A percentile compares a stretch with the other conserved stretches of the same genome.
These are phyloP conservation scores for Lathyrus oleraceus DNA, from an alignment of 306 rosid species.

Conservation along the genomic window DNA sequence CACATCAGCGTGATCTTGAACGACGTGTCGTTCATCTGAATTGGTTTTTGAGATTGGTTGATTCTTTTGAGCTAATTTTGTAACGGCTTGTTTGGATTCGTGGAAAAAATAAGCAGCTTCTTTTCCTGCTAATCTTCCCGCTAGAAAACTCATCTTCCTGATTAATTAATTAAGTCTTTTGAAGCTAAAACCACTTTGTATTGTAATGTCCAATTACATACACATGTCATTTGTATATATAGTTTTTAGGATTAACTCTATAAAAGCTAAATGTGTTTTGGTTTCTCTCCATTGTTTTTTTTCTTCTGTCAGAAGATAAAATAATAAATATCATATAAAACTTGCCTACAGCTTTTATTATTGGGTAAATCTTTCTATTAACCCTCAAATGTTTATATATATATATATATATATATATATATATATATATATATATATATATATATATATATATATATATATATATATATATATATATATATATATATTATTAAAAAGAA, in stretches of 20 bases:
- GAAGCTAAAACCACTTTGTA: background rate
- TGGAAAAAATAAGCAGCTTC: slow-evolving; percentile 87
- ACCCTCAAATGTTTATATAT: no score
- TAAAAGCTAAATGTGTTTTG: no score
- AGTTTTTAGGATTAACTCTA: background rate
- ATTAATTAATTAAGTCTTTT: background rate
- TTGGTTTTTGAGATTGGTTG: slow-evolving; percentile 8
- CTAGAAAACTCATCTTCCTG: slow-evolving; percentile 70
- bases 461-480: no score
- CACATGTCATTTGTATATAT: background rate
- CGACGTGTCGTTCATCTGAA: background rate
- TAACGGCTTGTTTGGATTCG: slow-evolving; percentile 84
- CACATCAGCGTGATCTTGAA: slow-evolving; percentile 51
- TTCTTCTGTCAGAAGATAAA: no score
- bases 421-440: no score
- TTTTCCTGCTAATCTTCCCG: slow-evolving; percentile 83
- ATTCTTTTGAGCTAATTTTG: slow-evolving; percentile 52
- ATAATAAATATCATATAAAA: no score
- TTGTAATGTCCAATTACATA: background rate
- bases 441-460: no score
- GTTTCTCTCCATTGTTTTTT: no score
- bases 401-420: no score
- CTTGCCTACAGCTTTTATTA: no score
- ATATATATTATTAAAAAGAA: no score
- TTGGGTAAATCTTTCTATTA: no score